Evolutionary conservation across 768 basidiomycete species (phyloP).

Genomic region (Hypholoma fasciculare): DNA sequence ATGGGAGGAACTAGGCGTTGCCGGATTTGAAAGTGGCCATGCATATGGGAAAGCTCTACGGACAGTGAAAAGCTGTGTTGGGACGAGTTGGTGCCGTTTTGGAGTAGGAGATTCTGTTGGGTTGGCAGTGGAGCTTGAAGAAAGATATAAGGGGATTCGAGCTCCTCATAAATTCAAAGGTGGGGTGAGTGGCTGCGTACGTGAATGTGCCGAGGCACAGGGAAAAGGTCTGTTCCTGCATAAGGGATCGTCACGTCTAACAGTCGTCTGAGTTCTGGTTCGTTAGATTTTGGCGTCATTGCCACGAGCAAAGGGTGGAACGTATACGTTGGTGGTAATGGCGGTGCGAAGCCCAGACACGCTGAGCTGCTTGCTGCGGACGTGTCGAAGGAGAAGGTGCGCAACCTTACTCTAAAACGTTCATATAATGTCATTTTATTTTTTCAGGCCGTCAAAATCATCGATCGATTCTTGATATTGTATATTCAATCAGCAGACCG

Average conservation of each 20-base stretch:
- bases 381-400: slow-evolving; percentile 59
- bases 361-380: slow-evolving; percentile 67
- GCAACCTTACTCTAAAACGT: not conserved
- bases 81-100: slow-evolving; percentile 67
- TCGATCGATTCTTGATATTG: slow-evolving; percentile 66
- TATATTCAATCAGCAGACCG: slow-evolving; percentile 77
- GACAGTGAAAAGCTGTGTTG: slow-evolving; percentile 80
- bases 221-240: slow-evolving; percentile 27
- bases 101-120: slow-evolving; percentile 78
- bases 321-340: slow-evolving; percentile 71
- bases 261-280: not conserved
- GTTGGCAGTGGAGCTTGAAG: slow-evolving; percentile 69
- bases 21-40: slow-evolving; percentile 77
- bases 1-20: slow-evolving; percentile 59
- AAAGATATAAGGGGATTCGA: slow-evolving; percentile 69
- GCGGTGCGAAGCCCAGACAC: slow-evolving; percentile 60
- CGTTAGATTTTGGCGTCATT: slow-evolving; percentile 70
- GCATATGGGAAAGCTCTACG: slow-evolving; percentile 70
- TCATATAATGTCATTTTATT: too few relatives aligned
- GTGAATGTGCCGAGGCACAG: slow-evolving; percentile 81
- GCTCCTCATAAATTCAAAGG: slow-evolving; percentile 78
- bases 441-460: slow-evolving; percentile 39
- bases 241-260: not conserved
- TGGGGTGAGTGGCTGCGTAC: slow-evolving; percentile 71
- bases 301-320: slow-evolving; percentile 85